phyloP scores from a whole-genome alignment of 2,329 filamentous ascomycete species.

The Mycosphaerella sp. region DNA sequence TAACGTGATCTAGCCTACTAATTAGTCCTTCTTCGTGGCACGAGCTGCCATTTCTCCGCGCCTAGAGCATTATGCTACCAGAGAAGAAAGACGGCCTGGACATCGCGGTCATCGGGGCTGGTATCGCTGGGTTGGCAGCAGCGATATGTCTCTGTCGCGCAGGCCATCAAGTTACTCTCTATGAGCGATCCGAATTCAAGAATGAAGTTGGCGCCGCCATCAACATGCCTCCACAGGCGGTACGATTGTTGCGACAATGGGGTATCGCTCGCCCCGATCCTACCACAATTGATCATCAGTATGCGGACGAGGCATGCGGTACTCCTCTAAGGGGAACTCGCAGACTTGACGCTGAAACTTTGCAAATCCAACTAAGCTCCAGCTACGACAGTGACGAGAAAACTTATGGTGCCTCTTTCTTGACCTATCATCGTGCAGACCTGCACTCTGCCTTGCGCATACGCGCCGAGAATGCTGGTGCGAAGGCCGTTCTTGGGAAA shows the following conservation, averaged over 20 bases:
- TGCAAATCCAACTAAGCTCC: neutral
- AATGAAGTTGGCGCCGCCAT: constrained; percentile 30
- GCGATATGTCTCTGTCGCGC: constrained; percentile 26
- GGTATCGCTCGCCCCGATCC: constrained; percentile 1
- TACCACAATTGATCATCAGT: neutral
- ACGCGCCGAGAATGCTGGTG: constrained; percentile 4
- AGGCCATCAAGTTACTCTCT: constrained; percentile 28
- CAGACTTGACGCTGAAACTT: constrained; percentile 5
- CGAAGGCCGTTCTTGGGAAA: constrained; percentile 7
- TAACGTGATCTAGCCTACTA: no score
- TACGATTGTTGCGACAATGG: constrained; percentile 5
- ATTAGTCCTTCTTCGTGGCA: no score
- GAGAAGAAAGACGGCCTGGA: constrained; percentile 1
- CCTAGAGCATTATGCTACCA: neutral
- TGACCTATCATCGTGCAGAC: constrained; percentile 11
- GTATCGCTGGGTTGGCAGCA: constrained; percentile 30
- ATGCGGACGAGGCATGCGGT: constrained; percentile 1
- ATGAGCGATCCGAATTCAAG: constrained; percentile 26
- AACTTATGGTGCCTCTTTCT: constrained; percentile 7
- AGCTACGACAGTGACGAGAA: constrained; percentile 4
- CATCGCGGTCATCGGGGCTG: constrained; percentile 24
- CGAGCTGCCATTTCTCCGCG: no score
- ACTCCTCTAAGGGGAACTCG: constrained; percentile 5
- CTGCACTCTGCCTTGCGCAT: constrained; percentile 7
- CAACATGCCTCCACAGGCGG: constrained; percentile 19